Evolutionary conservation across 768 basidiomycete genomes (phyloP).

Genomic region (Tylopilus sp.): DNA sequence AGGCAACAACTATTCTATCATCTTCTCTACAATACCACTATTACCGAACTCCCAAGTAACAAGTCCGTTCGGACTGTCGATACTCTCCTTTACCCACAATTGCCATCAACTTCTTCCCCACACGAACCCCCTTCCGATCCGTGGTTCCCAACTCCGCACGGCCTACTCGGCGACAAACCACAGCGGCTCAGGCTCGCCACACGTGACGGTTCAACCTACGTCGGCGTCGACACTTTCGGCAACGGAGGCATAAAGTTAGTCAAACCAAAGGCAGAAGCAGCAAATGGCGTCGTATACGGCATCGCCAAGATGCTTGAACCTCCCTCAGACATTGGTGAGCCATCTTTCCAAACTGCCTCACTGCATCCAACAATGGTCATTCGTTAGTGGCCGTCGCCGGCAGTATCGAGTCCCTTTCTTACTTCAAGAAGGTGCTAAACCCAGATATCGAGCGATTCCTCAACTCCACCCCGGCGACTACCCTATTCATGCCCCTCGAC

Average conservation of each 20-base stretch:
- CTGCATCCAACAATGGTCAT: background rate
- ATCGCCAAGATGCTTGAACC: slow-evolving; percentile 70
- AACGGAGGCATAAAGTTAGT: slow-evolving; percentile 67
- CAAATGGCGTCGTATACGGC: slow-evolving; percentile 78
- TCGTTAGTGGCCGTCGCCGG: slow-evolving; percentile 56
- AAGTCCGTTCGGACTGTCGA: slow-evolving; percentile 38
- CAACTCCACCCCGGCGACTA: slow-evolving; percentile 67
- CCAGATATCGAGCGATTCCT: slow-evolving; percentile 53
- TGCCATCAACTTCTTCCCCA: slow-evolving; percentile 55
- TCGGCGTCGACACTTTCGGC: slow-evolving; percentile 79
- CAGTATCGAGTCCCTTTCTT: slow-evolving; percentile 59
- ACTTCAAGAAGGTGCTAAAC: slow-evolving; percentile 71
- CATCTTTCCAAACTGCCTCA: background rate
- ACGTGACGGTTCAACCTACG: slow-evolving; percentile 45
- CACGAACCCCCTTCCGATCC: slow-evolving; percentile 69
- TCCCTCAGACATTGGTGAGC: slow-evolving; percentile 71
- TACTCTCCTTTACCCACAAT: slow-evolving; percentile 73
- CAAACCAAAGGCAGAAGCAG: slow-evolving; percentile 52
- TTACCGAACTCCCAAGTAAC: slow-evolving; percentile 44
- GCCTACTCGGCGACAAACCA: slow-evolving; percentile 74
- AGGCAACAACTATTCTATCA: slow-evolving; percentile 95
- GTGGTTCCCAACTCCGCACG: slow-evolving; percentile 83
- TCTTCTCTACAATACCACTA: slow-evolving; percentile 78
- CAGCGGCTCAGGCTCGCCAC: slow-evolving; percentile 72
- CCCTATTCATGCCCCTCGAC: slow-evolving; percentile 86